phyloP scores from a whole-genome alignment of 768 basidiomycete genomes.

The Hortiboletus flavorubellus region DNA sequence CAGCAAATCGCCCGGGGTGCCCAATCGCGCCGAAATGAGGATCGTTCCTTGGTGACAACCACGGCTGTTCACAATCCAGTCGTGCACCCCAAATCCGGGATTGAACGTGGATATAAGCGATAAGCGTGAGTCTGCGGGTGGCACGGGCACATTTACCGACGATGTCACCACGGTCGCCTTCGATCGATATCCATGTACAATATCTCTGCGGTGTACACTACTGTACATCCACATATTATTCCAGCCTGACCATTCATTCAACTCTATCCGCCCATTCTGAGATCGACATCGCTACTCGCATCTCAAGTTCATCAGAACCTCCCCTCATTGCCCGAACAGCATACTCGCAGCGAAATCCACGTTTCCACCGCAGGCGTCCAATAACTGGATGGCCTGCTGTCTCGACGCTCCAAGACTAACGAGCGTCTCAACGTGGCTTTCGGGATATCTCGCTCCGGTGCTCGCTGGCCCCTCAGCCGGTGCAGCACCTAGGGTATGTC shows the following conservation, averaged over 20 bases:
- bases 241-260: not conserved
- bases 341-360: conserved; percentile 86
- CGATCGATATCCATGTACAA: not conserved
- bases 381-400: conserved; percentile 70
- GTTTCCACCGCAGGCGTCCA: conserved; percentile 83
- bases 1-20: too few species aligned
- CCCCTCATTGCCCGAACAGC: conserved; percentile 53
- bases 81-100: too few species aligned
- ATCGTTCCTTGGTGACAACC: too few species aligned
- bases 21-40: too few species aligned
- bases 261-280: not conserved
- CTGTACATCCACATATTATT: conserved; percentile 2
- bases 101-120: too few species aligned
- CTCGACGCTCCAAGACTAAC: conserved; percentile 76
- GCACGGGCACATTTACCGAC: too few species aligned
- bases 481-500: conserved; percentile 53
- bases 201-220: not conserved
- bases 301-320: not conserved
- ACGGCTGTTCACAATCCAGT: too few species aligned
- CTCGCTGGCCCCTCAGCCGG: conserved; percentile 30
- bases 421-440: conserved; percentile 58
- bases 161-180: too few species aligned
- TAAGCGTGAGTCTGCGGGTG: too few species aligned
- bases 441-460: conserved; percentile 56
- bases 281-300: not conserved